Evolutionary conservation across 2,329 filamentous ascomycete species (phyloP), one percentile per base, ranked within the genome.

Genomic region (Graphilbum sp.): DNA sequence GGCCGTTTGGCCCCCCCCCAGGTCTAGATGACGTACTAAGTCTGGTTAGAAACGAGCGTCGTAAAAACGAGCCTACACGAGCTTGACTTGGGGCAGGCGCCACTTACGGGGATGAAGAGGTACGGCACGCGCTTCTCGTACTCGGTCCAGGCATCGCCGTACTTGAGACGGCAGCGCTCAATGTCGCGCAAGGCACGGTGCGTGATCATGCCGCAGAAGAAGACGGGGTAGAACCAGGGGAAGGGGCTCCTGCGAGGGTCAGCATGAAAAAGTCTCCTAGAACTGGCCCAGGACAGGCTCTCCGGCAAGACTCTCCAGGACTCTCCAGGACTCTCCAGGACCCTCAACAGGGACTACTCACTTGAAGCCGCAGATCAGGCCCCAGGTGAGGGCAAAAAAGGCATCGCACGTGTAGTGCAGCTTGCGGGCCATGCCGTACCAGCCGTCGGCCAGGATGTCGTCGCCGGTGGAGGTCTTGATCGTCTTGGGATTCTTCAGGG

Each of bases 191-290:
- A 59, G 11, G 82, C 80, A 41, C 84, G 79, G 58, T 92, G 85
- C 3, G 75, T 64, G 52, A 92, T 90, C 83, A 90, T 90, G 47
- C 62, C 61, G 27, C 64, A 64, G 56, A 93, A 93, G 66, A 93
- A 93, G 34, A 83, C 56, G 0, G 83, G 80, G 52, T 92, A 90
- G 58, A 93, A 92, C 83, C 84, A 93, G 0, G 85, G 85, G 59
- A 92, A 88, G 0, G 83, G 82, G 50, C 78, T 84, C 49, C 45
- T 47, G 21, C 3, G 6, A 17, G 24, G 5, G 16, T 24, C n/a
- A n/a, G n/a, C n/a, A n/a, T n/a, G n/a, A n/a, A n/a, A n/a, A n/a
- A n/a, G n/a, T n/a, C n/a, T n/a, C n/a, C n/a, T n/a, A n/a, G n/a
- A n/a, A n/a, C n/a, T n/a, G n/a, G n/a, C n/a, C n/a, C n/a, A n/a